A percentile compares a stretch with the other conserved stretches of the same genome.
Evolutionary conservation across 2,329 filamentous ascomycete species (phyloP).

Genomic region (Aureobasidium pullulans): DNA sequence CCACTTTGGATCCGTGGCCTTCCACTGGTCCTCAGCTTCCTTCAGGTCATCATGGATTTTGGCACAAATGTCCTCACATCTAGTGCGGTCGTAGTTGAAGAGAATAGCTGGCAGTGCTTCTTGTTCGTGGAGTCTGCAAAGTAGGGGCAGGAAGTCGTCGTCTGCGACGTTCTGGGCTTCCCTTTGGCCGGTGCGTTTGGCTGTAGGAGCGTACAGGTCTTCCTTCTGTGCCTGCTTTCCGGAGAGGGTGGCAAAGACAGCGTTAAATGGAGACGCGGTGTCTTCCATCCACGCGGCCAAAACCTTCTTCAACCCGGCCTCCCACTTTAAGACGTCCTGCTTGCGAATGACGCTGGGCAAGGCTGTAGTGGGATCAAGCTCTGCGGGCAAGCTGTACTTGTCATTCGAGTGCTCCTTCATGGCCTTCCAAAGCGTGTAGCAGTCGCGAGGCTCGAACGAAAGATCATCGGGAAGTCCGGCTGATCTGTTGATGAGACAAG

Average conservation of each 20-base stretch:
- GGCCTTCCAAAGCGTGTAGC: slow-evolving; percentile 55
- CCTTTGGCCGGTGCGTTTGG: slow-evolving; percentile 20
- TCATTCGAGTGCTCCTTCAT: slow-evolving; percentile 53
- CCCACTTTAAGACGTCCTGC: slow-evolving; percentile 60
- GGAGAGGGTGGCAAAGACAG: slow-evolving; percentile 44
- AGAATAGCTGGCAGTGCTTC: slow-evolving; percentile 65
- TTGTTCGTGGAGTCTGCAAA: slow-evolving; percentile 53
- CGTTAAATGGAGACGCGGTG: slow-evolving; percentile 44
- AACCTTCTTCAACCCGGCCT: slow-evolving; percentile 50
- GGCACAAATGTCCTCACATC: slow-evolving; percentile 54
- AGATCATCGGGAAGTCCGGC: slow-evolving; percentile 62
- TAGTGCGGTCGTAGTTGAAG: slow-evolving; percentile 66
- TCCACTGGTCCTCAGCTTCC: slow-evolving; percentile 49
- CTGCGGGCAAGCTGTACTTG: slow-evolving; percentile 35
- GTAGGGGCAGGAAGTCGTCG: slow-evolving; percentile 48
- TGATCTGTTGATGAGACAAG: slow-evolving; percentile 53
- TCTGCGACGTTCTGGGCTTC: slow-evolving; percentile 19
- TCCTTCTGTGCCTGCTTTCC: not conserved
- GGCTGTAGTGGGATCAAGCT: slow-evolving; percentile 43
- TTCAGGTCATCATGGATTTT: slow-evolving; percentile 47
- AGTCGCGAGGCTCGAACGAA: slow-evolving; percentile 63
- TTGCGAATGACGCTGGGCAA: slow-evolving; percentile 54
- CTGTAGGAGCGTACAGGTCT: slow-evolving; percentile 9
- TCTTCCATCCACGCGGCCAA: slow-evolving; percentile 56
- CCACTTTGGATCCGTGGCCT: slow-evolving; percentile 53